Evolutionary conservation across 192 early-diverging fungal genomes (phyloP).

Genomic region (Podila epigama): DNA sequence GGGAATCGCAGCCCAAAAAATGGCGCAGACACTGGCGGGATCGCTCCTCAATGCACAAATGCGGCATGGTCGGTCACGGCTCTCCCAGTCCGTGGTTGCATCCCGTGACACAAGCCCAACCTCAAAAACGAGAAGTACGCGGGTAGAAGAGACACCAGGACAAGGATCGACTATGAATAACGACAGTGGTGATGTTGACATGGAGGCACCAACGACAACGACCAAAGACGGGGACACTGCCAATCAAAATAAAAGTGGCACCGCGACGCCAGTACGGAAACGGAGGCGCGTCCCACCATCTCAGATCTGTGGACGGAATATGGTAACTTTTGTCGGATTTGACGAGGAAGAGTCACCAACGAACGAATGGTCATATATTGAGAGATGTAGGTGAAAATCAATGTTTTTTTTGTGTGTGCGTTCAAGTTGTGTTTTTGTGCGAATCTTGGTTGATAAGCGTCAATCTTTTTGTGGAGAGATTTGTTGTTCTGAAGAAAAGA

Average conservation of each 20-base stretch:
- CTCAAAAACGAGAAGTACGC: not conserved
- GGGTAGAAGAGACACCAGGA: slow-evolving; percentile 18
- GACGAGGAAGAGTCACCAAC: slow-evolving; percentile 27
- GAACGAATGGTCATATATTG: slow-evolving; percentile 35
- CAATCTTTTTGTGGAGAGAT: not conserved
- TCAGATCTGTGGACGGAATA: slow-evolving; percentile 56
- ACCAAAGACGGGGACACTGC: not conserved
- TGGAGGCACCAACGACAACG: slow-evolving; percentile 3
- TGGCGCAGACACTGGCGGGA: too few relatives aligned
- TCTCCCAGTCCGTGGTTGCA: not conserved
- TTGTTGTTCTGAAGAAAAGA: too few relatives aligned
- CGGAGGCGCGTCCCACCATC: slow-evolving; percentile 27
- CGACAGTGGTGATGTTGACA: slow-evolving; percentile 22
- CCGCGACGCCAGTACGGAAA: slow-evolving; percentile 15
- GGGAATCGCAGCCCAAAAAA: too few relatives aligned
- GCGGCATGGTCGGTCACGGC: too few relatives aligned
- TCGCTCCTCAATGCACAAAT: too few relatives aligned
- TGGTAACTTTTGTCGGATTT: slow-evolving; percentile 51
- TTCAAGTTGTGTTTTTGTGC: not conserved
- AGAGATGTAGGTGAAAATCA: slow-evolving; percentile 20
- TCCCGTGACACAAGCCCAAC: slow-evolving; percentile 25
- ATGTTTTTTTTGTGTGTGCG: not conserved
- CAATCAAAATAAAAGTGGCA: not conserved
- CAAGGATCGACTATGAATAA: slow-evolving; percentile 25
- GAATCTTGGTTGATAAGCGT: not conserved